These are phyloP conservation scores for Globisporangium uncinulatum DNA, from an alignment of 352 stramenopile species.

Conservation along the genomic window DNA sequence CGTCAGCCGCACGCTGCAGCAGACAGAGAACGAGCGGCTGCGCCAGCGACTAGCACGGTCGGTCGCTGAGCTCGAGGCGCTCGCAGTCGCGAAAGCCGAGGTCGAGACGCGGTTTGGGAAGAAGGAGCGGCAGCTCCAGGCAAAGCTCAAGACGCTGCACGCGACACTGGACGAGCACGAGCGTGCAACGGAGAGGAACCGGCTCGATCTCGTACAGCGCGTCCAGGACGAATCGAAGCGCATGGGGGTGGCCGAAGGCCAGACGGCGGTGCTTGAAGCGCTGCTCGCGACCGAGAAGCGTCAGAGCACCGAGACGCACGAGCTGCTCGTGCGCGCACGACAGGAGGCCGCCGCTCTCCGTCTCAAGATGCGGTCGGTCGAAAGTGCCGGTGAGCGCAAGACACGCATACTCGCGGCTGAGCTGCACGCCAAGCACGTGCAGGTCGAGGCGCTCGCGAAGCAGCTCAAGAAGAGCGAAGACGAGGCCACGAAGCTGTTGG, in stretches of 20 bases:
- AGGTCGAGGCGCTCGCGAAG: conserved; percentile 49
- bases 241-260: conserved; percentile 58
- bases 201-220: conserved; percentile 43
- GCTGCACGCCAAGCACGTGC: conserved; percentile 51
- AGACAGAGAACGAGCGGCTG: conserved; percentile 34
- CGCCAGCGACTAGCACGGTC: conserved; percentile 43
- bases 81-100: conserved; percentile 33
- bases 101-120: conserved; percentile 39
- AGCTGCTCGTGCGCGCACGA: conserved; percentile 41
- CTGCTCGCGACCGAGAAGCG: conserved; percentile 54
- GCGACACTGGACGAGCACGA: conserved; percentile 35
- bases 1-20: conserved; percentile 12
- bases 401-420: conserved; percentile 46
- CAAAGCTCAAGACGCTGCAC: conserved; percentile 46
- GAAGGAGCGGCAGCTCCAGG: conserved; percentile 47
- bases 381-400: conserved; percentile 56
- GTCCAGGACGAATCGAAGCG: conserved; percentile 57
- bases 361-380: conserved; percentile 47
- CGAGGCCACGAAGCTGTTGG: conserved; percentile 32
- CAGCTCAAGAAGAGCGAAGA: conserved; percentile 53
- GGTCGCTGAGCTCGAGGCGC: conserved; percentile 39
- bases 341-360: conserved; percentile 53
- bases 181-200: conserved; percentile 42
- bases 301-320: conserved; percentile 50
- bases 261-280: conserved; percentile 50